Evolutionary conservation across 2,329 filamentous ascomycete genomes (phyloP), one percentile per base, ranked within the genome.

Genomic region (Alternaria longipes): DNA sequence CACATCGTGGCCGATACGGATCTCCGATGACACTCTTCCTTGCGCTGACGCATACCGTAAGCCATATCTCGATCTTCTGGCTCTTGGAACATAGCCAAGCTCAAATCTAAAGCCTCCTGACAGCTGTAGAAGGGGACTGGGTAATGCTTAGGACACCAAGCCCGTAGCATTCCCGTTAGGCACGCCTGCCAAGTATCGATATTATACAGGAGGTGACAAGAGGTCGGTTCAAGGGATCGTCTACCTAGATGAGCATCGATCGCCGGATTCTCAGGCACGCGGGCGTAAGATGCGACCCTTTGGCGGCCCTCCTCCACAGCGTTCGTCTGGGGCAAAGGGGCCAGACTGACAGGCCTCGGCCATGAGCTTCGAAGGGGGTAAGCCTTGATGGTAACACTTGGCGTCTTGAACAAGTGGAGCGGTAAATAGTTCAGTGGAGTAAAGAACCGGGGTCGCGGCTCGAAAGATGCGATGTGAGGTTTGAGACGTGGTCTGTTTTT

Each of bases 341-440:
- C 61, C 60, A 69, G 55, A 59, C 59, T 54, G 49, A 55, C 45
- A 47, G 28, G 32, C 20, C 67, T 72, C 38, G 69, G 66, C 70
- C 61, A 66, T 64, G 67, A 74, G 72, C 71, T 76, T 76, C 60
- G 53, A 59, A 41, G 46, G 46, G 56, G 40, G 65, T 58, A 78
- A 76, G 74, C 74, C 67, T 75, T 56, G 34, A 60, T 52, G 70
- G 72, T 66, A 68, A 77, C 74, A 61, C 62, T 65, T 59, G 47
- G 62, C 51, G 73, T 76, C 59, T 73, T 65, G 60, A 47, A 60
- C 51, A 62, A 69, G 70, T 65, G 66, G 68, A 64, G 64, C 22
- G 36, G 47, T 20, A 59, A 63, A 72, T 69, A 67, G 73, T 73
- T 74, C 52, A 62, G 54, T 41, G 53, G 52, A 47, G 54, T 45